phyloP scores from a whole-genome alignment of 306 rosid species.

The Corylus avellana region DNA sequence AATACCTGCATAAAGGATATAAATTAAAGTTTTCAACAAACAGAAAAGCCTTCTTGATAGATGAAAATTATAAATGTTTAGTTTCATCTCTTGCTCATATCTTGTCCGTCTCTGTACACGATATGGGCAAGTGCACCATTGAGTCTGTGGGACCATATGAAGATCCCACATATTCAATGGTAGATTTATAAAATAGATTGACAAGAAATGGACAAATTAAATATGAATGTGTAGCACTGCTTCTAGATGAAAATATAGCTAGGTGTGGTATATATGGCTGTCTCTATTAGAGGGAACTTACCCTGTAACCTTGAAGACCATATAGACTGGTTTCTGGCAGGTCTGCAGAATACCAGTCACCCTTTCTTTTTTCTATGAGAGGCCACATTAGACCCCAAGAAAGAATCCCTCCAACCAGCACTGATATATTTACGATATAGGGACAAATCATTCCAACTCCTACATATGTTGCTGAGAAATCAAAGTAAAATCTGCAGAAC shows the following conservation, averaged over 20 bases:
- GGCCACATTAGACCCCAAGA: slow-evolving; percentile 31
- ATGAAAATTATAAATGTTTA: neutral
- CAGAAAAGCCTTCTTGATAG: neutral
- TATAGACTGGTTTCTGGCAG: neutral
- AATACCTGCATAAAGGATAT: neutral
- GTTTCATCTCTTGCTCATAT: no score
- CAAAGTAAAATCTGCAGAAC: slow-evolving; percentile 13
- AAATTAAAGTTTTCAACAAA: neutral
- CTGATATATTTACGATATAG: slow-evolving; percentile 9
- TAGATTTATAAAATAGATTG: no score
- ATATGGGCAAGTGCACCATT: no score
- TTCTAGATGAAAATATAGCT: no score
- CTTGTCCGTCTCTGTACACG: no score
- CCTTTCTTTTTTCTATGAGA: slow-evolving; percentile 7
- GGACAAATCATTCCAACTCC: slow-evolving; percentile 28
- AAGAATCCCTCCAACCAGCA: slow-evolving; percentile 20
- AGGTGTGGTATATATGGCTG: no score
- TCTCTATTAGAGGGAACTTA: neutral
- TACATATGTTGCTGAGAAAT: slow-evolving; percentile 18
- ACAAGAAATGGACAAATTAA: no score
- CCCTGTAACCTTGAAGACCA: slow-evolving; percentile 20
- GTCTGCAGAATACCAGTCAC: slow-evolving; percentile 10
- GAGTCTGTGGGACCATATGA: no score
- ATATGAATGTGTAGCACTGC: no score
- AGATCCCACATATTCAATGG: no score